Base-by-base conservation (phyloP, 2,329 filamentous ascomycete species). In the Monilinia laxa region DNA sequence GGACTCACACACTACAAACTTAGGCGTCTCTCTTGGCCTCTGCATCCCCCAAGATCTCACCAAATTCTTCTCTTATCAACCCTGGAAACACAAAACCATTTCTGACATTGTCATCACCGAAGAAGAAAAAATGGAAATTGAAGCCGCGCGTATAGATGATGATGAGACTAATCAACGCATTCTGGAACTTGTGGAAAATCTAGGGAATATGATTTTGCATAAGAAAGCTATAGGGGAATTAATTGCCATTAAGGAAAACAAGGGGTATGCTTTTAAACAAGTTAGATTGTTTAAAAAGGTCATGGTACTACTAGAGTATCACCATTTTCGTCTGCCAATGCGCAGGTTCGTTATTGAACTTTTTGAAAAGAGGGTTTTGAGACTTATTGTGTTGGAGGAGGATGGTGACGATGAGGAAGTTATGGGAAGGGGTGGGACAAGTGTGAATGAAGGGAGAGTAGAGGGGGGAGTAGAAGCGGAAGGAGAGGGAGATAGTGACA, bases 181-280 rank as follows among this genome's bases (percentile, higher is more conserved):
- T 57, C 80, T 98, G 38, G 90, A 93, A 74, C 85, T 95, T 49
- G 89, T 97, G 70, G 87, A 91, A 18, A 93, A 97, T 74, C 84
- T 99, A 67, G 92, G 93, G 66, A 97, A 98, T 75, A 95, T 94
- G 68, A 93, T 99, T 20, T 83, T 97, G 60, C 93, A 93, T 75
- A 96, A 96, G 77, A 90, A 90, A 76, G 91, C 93, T 7, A 88
- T 94, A 62, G 87, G 84, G 25, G 93, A 98, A 77, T 83, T 99
- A 65, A 87, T 85, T 74, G 84, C 93, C 82, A 84, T 97, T 69
- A 93, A 91, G 80, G 81, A 85, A 63, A 90, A 89, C 74, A 90
- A 92, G 73, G 87, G 88, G 0, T 82, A 87, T 0, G 88, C 88
- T 0, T 97, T 99, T 76, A 85, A 85, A 49, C 90, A 90, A 73